These are phyloP conservation scores for Dendrobium officinale DNA, from an alignment of 106 monocot genomes.

Conservation along the genomic window DNA sequence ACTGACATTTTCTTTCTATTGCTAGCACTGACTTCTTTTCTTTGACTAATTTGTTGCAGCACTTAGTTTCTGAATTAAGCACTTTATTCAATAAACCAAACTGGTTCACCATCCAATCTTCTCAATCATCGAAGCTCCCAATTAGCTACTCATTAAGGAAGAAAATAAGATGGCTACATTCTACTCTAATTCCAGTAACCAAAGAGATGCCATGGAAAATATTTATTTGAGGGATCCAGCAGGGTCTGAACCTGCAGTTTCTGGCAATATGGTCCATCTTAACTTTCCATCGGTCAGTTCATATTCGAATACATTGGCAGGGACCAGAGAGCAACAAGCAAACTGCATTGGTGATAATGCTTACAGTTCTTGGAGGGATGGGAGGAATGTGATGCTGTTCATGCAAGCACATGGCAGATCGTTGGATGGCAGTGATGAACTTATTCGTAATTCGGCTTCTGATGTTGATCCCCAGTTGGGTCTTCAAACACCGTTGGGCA, in stretches of 20 bases:
- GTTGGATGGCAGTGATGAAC: conserved; percentile 15
- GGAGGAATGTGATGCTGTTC: conserved; percentile 41
- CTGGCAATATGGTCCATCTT: conserved; percentile 40
- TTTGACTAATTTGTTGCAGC: background rate
- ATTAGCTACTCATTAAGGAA: background rate
- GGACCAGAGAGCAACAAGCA: conserved; percentile 24
- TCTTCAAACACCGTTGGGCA: conserved; percentile 28
- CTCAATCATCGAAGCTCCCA: background rate
- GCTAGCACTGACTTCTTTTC: background rate
- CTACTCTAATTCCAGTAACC: conserved; percentile 42
- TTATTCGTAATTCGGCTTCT: conserved; percentile 20
- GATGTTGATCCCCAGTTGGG: conserved; percentile 29
- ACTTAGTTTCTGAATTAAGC: background rate
- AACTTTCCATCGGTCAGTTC: conserved; percentile 27
- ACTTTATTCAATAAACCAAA: background rate
- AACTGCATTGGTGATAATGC: conserved; percentile 18
- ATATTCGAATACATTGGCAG: conserved; percentile 42
- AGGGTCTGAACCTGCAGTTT: conserved; percentile 35
- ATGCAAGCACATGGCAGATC: conserved; percentile 30
- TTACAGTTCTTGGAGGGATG: conserved; percentile 40
- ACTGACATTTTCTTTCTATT: background rate
- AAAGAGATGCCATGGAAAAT: conserved; percentile 41
- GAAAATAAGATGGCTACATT: conserved; percentile 56
- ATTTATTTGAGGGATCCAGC: conserved; percentile 29
- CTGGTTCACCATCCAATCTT: background rate